A percentile compares a stretch with the other conserved stretches of the same genome.
These are phyloP conservation scores for Neonectria coccinea DNA, from an alignment of 2,329 filamentous ascomycete species.

Conservation along the genomic window DNA sequence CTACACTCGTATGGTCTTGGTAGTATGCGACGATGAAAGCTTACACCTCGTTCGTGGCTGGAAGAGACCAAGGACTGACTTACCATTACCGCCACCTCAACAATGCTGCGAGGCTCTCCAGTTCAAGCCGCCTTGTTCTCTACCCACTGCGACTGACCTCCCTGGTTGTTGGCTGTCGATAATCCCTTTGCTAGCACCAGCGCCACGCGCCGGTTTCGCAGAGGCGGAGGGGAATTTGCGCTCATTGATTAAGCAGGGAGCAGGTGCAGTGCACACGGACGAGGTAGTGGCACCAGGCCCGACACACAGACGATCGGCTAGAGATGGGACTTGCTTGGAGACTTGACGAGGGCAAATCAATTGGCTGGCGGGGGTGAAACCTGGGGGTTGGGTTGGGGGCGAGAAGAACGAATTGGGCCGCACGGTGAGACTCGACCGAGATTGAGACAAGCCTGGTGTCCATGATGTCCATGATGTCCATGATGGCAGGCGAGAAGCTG, in stretches of 20 bases:
- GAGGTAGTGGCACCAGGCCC: conserved; percentile 15
- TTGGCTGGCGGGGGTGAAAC: conserved; percentile 9
- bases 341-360: conserved; percentile 1
- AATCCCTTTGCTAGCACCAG: conserved; percentile 2
- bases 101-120: not conserved
- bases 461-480: conserved; percentile 18
- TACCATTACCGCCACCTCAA: not conserved
- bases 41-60: not conserved
- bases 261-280: conserved; percentile 11
- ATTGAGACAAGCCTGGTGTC: conserved; percentile 23
- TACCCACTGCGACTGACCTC: not conserved
- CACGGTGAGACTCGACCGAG: conserved; percentile 13
- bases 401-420: not conserved
- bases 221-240: conserved; percentile 14
- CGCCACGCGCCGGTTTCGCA: conserved; percentile 8
- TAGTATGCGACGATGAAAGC: not conserved
- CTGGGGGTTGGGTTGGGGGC: not conserved
- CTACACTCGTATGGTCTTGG: not conserved
- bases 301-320: conserved; percentile 19
- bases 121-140: conserved; percentile 5
- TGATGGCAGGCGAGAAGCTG: conserved; percentile 33
- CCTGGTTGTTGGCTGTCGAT: conserved; percentile 12
- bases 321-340: conserved; percentile 13
- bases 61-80: not conserved
- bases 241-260: conserved; percentile 14